Evolutionary conservation across 2,329 filamentous ascomycete genomes (phyloP).

Genomic region (Colletotrichum phormii): DNA sequence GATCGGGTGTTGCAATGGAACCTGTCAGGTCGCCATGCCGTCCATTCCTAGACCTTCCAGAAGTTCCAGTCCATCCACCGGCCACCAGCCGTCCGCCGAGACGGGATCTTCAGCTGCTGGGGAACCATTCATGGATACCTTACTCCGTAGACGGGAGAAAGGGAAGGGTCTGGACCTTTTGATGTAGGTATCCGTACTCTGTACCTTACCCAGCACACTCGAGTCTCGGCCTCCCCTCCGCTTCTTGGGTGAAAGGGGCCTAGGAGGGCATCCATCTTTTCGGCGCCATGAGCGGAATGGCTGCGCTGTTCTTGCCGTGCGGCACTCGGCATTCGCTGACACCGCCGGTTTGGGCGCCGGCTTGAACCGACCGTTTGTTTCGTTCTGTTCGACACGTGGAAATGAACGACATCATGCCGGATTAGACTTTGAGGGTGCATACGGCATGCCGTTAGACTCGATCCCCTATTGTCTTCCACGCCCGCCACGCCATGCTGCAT

Average conservation of each 20-base stretch:
- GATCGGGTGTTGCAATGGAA: slow-evolving; percentile 25
- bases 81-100: background rate
- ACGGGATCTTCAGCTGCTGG: slow-evolving; percentile 7
- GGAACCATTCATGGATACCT: background rate
- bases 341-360: slow-evolving; percentile 1
- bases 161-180: background rate
- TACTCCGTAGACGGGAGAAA: background rate
- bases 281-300: background rate
- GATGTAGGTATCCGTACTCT: background rate
- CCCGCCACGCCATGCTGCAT: slow-evolving; percentile 25
- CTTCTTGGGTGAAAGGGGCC: background rate
- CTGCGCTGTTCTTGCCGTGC: background rate
- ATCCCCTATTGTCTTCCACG: slow-evolving; percentile 13
- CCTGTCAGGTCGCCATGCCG: background rate
- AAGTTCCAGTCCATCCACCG: background rate
- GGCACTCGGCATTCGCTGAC: background rate
- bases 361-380: slow-evolving; percentile 21
- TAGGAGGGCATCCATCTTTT: background rate
- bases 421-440: slow-evolving; percentile 28
- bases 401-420: slow-evolving; percentile 3
- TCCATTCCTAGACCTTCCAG: background rate
- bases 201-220: background rate
- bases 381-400: slow-evolving; percentile 28
- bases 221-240: background rate
- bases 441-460: slow-evolving; percentile 8